Conservation (phyloP, 2,329 filamentous ascomycete genomes). For the Neofusicoccum cordaticola region DNA sequence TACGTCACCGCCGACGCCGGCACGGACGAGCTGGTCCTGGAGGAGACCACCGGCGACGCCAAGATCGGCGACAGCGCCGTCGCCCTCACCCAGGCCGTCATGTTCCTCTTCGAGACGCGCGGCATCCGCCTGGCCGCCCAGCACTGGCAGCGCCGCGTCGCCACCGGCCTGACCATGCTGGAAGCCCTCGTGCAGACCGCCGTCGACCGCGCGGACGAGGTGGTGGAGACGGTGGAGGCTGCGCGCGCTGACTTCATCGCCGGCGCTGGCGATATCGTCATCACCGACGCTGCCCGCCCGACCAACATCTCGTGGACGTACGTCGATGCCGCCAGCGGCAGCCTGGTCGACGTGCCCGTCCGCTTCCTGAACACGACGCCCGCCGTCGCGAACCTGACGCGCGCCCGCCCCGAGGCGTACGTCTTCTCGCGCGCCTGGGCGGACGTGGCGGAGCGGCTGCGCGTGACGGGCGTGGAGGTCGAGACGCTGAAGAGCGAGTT, state of each 20-base stretch:
- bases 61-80: slow-evolving; percentile 39
- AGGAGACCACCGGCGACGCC: slow-evolving; percentile 35
- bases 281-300: slow-evolving; percentile 21
- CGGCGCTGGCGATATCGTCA: slow-evolving; percentile 22
- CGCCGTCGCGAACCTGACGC: slow-evolving; percentile 21
- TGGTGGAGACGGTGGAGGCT: slow-evolving; percentile 30
- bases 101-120: slow-evolving; percentile 35
- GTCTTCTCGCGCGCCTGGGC: slow-evolving; percentile 26
- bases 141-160: slow-evolving; percentile 32
- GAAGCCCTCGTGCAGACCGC: slow-evolving; percentile 35
- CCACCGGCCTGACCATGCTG: slow-evolving; percentile 33
- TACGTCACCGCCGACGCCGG: slow-evolving; percentile 29
- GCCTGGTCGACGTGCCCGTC: slow-evolving; percentile 21
- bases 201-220: slow-evolving; percentile 26
- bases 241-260: slow-evolving; percentile 22
- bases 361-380: slow-evolving; percentile 21
- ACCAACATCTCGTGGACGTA: slow-evolving; percentile 22
- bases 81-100: slow-evolving; percentile 34
- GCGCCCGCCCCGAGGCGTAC: slow-evolving; percentile 24
- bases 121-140: slow-evolving; percentile 37
- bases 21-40: slow-evolving; percentile 24
- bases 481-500: slow-evolving; percentile 23
- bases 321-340: slow-evolving; percentile 13
- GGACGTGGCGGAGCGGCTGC: slow-evolving; percentile 23
- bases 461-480: slow-evolving; percentile 24